Percentiles rank a stretch among this genome's conserved stretches.
These are phyloP conservation scores for Leccinum broughii DNA, from an alignment of 768 basidiomycete genomes.

Conservation along the genomic window DNA sequence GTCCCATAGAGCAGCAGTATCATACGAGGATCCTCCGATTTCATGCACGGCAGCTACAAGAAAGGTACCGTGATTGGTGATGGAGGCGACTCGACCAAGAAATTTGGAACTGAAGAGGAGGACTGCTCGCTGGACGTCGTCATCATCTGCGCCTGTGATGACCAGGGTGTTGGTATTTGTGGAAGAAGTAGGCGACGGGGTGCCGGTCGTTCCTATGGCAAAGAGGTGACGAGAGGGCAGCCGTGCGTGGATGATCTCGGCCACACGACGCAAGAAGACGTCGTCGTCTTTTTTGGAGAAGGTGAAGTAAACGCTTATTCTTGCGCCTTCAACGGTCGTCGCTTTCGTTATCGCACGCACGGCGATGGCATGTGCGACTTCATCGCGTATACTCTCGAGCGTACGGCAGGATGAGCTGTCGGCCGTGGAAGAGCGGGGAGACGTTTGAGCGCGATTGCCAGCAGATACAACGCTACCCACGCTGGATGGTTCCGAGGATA, in stretches of 20 bases:
- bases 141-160: conserved; percentile 55
- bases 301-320: conserved; percentile 60
- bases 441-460: neutral
- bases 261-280: conserved; percentile 56
- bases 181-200: conserved; percentile 29
- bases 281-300: conserved; percentile 59
- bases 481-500: conserved; percentile 31
- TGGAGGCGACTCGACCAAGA: conserved; percentile 53
- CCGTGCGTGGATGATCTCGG: conserved; percentile 44
- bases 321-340: conserved; percentile 50
- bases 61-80: conserved; percentile 34
- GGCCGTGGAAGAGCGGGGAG: conserved; percentile 4
- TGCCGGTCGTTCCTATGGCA: conserved; percentile 51
- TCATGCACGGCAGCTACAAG: conserved; percentile 53
- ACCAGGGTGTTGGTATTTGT: conserved; percentile 47
- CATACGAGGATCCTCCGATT: conserved; percentile 55
- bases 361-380: conserved; percentile 59
- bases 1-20: conserved; percentile 69
- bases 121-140: conserved; percentile 64
- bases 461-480: conserved; percentile 8
- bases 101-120: conserved; percentile 69
- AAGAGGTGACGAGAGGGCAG: conserved; percentile 51
- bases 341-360: conserved; percentile 53
- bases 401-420: conserved; percentile 37
- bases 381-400: conserved; percentile 58